Base-by-base conservation (phyloP, 1,139 yeast species). In the Blastobotrys capitulatus region DNA sequence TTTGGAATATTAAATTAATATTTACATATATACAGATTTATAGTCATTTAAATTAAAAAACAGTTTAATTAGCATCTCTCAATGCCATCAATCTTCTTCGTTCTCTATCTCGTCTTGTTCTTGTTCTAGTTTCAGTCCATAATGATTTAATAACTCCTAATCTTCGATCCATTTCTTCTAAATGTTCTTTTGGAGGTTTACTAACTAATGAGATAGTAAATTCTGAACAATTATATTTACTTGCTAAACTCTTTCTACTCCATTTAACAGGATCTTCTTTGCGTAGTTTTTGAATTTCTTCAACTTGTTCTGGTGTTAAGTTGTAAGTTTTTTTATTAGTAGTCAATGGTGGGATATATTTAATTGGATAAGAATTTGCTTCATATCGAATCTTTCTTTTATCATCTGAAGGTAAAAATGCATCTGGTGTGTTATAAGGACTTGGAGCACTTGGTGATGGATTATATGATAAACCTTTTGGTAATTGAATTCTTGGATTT, bases 211-310 rank as follows among this genome's bases (percentile, higher is more conserved):
- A 75, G 45, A 83, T 72, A 53, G 82, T 80, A 51, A 73, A 66
- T 47, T 76, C 76, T 6, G 82, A 73, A 42, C 82, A 80, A 19
- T 70, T 70, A 62, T 78, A 90, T 65, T 83, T 76, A 53, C 75
- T 73, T 29, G 89, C 88, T 52, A 90, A 73, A 27, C 76, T 79
- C 52, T 78, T 76, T 57, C 89, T 76, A 16, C 92, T 80, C 82
- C 88, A 81, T 50, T 67, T 69, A 34, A 66, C 70, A 0, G 92
- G 92, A 56, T 88, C 82, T 44, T 73, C 67, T 18, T 64, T 57
- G 66, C 97, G 79, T 60, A 87, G 71, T 41, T 69, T 60, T 57
- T 75, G 78, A 53, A 90, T 83, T 66, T 86, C 81, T 35, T 63
- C 65, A 22, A 85, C 81, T 13, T 82, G 80, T 27, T 75, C 79